A percentile compares a stretch with the other conserved stretches of the same genome.
phyloP scores from a whole-genome alignment of 768 basidiomycete species.

The Collybiopsis confluens region DNA sequence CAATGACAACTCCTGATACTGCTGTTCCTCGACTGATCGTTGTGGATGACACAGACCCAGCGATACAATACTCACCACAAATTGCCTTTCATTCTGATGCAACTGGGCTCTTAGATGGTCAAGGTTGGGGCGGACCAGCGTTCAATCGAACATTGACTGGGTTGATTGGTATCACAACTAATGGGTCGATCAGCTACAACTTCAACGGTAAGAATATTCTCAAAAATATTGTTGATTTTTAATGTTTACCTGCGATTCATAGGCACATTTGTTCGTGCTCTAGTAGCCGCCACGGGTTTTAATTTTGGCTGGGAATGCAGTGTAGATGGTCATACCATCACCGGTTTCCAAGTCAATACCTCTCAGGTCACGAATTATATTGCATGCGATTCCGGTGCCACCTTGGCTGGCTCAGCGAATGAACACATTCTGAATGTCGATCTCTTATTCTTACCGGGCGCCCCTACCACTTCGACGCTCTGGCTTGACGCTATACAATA shows the following conservation, averaged over 20 bases:
- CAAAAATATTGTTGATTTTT: no score
- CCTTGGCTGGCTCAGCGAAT: neutral
- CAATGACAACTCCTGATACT: neutral
- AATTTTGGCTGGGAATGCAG: neutral
- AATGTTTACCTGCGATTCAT: no score
- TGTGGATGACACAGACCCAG: neutral
- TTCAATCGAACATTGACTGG: neutral
- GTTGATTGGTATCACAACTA: no score
- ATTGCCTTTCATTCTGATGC: neutral
- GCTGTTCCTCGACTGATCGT: neutral
- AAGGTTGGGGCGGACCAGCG: neutral
- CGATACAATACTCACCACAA: neutral
- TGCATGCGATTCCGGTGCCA: neutral
- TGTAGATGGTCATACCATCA: neutral
- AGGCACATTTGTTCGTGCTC: slow-evolving; percentile 1
- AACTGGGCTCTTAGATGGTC: neutral
- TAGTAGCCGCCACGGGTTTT: neutral
- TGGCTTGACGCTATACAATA: slow-evolving; percentile 2
- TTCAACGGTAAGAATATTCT: neutral
- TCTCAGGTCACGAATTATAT: neutral
- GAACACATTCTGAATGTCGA: neutral
- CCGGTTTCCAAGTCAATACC: neutral
- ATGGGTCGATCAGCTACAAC: neutral
- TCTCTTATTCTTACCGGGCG: neutral
- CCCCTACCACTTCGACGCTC: neutral